Evolutionary conservation across 176 grass and related monocot species (phyloP).

Genomic region (Thinopyrum elongatum): DNA sequence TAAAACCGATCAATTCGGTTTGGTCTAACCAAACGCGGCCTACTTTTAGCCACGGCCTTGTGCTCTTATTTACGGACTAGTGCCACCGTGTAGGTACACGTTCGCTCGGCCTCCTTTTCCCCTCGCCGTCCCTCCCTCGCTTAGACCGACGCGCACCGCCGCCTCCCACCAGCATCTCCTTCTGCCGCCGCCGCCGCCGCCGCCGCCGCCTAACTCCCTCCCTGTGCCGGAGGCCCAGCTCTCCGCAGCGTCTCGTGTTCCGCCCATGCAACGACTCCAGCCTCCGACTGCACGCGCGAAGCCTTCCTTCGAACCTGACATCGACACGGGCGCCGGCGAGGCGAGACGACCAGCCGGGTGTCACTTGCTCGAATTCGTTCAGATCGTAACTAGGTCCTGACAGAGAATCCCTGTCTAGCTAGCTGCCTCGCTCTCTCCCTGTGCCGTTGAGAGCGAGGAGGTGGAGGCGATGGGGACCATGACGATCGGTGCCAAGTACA

Average conservation of each 20-base stretch:
- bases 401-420: neutral
- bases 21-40: too few species aligned
- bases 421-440: neutral
- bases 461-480: conserved; percentile 36
- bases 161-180: too few species aligned
- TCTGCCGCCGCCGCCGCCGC: too few species aligned
- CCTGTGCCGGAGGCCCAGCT: neutral
- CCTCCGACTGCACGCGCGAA: neutral
- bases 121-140: too few species aligned
- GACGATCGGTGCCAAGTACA: conserved; percentile 72
- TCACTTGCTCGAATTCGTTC: neutral
- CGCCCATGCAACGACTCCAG: neutral
- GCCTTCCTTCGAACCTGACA: neutral
- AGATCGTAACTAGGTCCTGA: too few species aligned
- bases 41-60: too few species aligned
- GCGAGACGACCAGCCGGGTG: neutral
- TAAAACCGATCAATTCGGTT: too few species aligned
- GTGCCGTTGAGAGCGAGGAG: neutral
- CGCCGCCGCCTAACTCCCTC: too few species aligned
- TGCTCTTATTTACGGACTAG: too few species aligned
- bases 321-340: neutral
- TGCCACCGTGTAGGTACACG: too few species aligned
- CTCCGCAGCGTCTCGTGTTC: neutral
- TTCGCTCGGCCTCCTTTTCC: too few species aligned
- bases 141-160: neutral